Evolutionary conservation across 768 basidiomycete species (phyloP).

Genomic region (Hirschioporus abietinus): DNA sequence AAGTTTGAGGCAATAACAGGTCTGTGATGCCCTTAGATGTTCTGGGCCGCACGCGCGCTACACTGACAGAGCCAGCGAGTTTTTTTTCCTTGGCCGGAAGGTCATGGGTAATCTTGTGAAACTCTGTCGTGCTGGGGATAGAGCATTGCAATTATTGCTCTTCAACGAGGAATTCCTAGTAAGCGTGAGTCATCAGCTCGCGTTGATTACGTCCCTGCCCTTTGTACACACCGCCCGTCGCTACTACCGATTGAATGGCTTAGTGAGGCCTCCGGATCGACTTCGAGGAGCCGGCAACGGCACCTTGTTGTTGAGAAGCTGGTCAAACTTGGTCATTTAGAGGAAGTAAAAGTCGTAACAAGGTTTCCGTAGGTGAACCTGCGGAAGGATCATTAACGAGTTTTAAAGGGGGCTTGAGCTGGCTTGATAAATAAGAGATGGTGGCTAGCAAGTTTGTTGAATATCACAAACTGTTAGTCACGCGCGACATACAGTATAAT

Average conservation of each 20-base stretch:
- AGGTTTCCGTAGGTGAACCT: no score
- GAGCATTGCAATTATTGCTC: conserved; percentile 91
- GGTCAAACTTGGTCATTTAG: no score
- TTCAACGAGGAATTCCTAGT: conserved; percentile 90
- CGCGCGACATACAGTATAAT: no score
- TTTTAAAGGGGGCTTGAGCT: no score
- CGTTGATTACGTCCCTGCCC: conserved; percentile 89
- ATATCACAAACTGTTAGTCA: no score
- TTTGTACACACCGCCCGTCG: conserved; percentile 88
- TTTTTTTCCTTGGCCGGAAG: conserved; percentile 68
- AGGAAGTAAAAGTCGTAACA: no score
- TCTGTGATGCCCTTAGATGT: conserved; percentile 90
- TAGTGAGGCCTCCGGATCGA: conserved; percentile 82
- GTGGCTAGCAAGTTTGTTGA: no score
- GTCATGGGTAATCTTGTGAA: conserved; percentile 74
- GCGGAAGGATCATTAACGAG: no score
- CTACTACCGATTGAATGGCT: conserved; percentile 91
- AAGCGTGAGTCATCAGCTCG: conserved; percentile 84
- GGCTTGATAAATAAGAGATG: no score
- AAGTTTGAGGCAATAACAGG: conserved; percentile 91
- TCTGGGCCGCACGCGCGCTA: conserved; percentile 84
- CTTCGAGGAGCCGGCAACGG: conserved; percentile 55
- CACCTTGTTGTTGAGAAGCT: conserved; percentile 44
- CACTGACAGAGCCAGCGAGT: conserved; percentile 89
- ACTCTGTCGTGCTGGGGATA: conserved; percentile 80